Evolutionary conservation across 805 yeast genomes (phyloP).

Genomic region (Saccharomycopsis fodiens): DNA sequence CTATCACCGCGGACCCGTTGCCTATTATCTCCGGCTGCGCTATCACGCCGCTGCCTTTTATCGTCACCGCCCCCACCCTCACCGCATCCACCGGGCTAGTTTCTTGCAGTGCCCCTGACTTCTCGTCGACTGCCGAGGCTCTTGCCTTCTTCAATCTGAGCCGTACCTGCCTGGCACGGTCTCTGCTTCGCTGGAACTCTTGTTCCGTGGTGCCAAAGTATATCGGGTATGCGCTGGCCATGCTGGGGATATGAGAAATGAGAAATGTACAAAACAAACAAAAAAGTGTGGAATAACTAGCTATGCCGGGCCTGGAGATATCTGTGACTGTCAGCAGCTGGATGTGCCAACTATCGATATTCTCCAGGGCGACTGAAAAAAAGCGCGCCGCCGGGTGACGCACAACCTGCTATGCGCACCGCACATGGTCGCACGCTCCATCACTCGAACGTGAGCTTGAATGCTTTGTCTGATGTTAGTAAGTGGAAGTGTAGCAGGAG

Average conservation of each 20-base stretch:
- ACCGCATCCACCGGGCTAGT: neutral
- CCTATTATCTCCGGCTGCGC: neutral
- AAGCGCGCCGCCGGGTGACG: neutral
- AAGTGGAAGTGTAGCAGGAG: neutral
- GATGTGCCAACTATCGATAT: too few species aligned
- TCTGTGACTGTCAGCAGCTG: too few species aligned
- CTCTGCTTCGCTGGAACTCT: slow-evolving; percentile 7
- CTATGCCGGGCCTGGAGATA: too few species aligned
- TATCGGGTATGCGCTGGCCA: slow-evolving; percentile 7
- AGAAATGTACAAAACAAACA: neutral
- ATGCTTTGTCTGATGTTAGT: slow-evolving; percentile 12
- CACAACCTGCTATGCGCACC: neutral
- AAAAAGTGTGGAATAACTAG: neutral
- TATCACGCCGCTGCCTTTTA: neutral
- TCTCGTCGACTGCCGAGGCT: neutral
- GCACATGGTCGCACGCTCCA: neutral
- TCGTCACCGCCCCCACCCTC: neutral
- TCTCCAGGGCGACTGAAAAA: neutral
- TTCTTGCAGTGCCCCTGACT: neutral
- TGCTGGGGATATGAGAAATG: neutral
- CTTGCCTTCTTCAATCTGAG: neutral
- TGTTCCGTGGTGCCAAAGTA: slow-evolving; percentile 12
- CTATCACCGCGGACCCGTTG: neutral
- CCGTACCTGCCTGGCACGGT: slow-evolving; percentile 1
- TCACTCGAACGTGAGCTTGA: slow-evolving; percentile 10